A percentile compares a stretch with the other conserved stretches of the same genome.
phyloP scores from a whole-genome alignment of 2,329 filamentous ascomycete species.

The Epichloe sibirici region DNA sequence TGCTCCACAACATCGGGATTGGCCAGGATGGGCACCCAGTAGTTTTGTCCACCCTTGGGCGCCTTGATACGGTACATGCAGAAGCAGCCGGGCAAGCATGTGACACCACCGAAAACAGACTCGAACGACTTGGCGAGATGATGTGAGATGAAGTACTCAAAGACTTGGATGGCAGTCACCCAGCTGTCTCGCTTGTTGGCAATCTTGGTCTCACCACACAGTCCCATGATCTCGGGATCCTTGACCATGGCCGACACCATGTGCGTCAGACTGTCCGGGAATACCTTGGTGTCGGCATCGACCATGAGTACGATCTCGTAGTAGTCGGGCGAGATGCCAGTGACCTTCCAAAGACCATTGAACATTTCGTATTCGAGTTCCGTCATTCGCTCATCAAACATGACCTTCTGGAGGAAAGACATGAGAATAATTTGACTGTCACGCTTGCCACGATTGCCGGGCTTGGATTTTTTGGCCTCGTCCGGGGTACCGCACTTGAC shows the following conservation, averaged over 20 bases:
- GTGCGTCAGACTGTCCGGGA: constrained; percentile 94
- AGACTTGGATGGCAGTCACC: constrained; percentile 97
- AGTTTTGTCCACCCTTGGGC: constrained; percentile 95
- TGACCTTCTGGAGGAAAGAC: constrained; percentile 99
- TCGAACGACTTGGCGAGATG: constrained; percentile 96
- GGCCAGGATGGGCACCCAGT: constrained; percentile 97
- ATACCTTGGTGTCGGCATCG: constrained; percentile 97
- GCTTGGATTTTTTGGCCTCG: constrained; percentile 69
- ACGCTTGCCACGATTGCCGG: constrained; percentile 94
- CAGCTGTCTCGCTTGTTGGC: constrained; percentile 92
- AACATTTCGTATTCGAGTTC: constrained; percentile 99
- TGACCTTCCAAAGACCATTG: constrained; percentile 97
- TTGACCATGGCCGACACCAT: constrained; percentile 99
- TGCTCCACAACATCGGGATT: constrained; percentile 98
- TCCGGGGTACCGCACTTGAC: constrained; percentile 93
- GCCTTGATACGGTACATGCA: constrained; percentile 99
- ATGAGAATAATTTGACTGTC: constrained; percentile 98
- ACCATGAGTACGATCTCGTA: constrained; percentile 99
- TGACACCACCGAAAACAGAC: constrained; percentile 97
- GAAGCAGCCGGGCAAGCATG: constrained; percentile 96
- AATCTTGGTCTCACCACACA: constrained; percentile 98
- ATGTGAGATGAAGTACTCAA: constrained; percentile 99
- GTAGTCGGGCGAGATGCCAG: constrained; percentile 93
- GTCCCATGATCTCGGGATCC: constrained; percentile 97
- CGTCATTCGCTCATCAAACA: constrained; percentile 99